Evolutionary conservation across 2,329 filamentous ascomycete genomes (phyloP), one percentile per base, ranked within the genome.

Genomic region (Colletotrichum musicola): DNA sequence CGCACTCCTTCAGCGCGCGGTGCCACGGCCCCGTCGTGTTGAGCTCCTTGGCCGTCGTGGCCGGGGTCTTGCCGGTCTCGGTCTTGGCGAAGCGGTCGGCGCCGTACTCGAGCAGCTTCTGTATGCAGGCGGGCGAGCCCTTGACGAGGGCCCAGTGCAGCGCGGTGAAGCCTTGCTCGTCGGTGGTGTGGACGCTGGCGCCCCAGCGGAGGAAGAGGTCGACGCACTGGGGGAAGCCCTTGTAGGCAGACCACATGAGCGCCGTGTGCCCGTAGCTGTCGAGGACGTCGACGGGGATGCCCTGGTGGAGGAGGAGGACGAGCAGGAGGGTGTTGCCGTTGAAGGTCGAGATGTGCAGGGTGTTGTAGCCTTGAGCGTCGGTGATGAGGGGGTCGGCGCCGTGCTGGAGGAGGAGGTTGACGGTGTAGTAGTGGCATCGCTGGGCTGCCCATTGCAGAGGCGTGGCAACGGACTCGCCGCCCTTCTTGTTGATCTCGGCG

Each of bases 201-300:
- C 96, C 97, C 94, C 96, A 99, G 73, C 94, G 90, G 68, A 99
- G 82, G 72, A 97, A 95, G 50, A 98, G 80, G 77, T 98, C 96
- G 55, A 98, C 95, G 74, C 94, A 97, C 54, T 92, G 90, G 0
- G 95, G 93, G 77, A 92, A 98, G 42, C 97, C 96, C 81, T 99
- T 99, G 84, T 99, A 99, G 16, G 95, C 95, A 18, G 96, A 94
- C 96, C 96, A 99, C 96, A 99, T 99, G 70, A 99, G 86, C 69
- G 92, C 92, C 1, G 96, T 98, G 80, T 99, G 97, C 6, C 95
- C 94, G 77, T 94, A 95, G 58, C 89, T 89, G 81, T 99, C 96
- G 61, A 92, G 86, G 6, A 96, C 92, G 77, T 99, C 96, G 70
- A 99, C 94, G 16, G 94, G 93, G 69, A 99, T 96, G 76, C 96